phyloP scores from a whole-genome alignment of 441 rosid species.

The Melastoma candidum region DNA sequence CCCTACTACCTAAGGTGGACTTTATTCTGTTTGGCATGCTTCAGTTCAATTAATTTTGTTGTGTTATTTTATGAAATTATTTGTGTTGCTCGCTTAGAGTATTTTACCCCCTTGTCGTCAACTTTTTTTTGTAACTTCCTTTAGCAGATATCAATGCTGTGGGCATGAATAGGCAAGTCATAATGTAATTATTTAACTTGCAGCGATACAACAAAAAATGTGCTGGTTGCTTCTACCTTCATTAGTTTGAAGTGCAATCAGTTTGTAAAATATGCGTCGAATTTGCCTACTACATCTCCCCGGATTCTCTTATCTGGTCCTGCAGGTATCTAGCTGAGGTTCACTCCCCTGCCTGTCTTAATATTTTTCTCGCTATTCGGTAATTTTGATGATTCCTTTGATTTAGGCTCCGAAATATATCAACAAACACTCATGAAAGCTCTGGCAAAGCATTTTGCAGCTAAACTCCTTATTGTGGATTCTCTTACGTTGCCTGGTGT shows the following conservation, averaged over 20 bases:
- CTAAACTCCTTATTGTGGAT: conserved; percentile 69
- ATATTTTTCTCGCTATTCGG: too few relatives aligned
- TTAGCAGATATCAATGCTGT: too few relatives aligned
- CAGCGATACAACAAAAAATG: conserved; percentile 89
- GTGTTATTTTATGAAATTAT: too few relatives aligned
- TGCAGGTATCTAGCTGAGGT: conserved; percentile 45
- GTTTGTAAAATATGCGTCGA: conserved; percentile 59
- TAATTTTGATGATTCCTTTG: conserved; percentile 4
- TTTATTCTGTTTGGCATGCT: conserved; percentile 6
- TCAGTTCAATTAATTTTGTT: too few relatives aligned
- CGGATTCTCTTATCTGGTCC: conserved; percentile 95
- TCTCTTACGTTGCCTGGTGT: conserved; percentile 94
- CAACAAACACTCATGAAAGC: conserved; percentile 92
- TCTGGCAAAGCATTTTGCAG: conserved; percentile 83
- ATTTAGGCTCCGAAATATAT: conserved; percentile 91
- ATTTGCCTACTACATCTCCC: conserved; percentile 70
- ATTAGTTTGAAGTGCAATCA: conserved; percentile 76
- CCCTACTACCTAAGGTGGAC: conserved; percentile 88
- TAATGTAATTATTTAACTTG: background rate
- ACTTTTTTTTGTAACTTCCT: too few relatives aligned
- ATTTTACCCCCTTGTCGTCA: too few relatives aligned
- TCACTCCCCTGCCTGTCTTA: background rate
- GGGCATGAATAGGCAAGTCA: too few relatives aligned
- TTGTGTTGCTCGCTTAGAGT: too few relatives aligned
- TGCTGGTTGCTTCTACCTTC: conserved; percentile 68